Base-by-base conservation (phyloP, 2,329 filamentous ascomycete species). In the Lasiodiplodia gonubiensis region DNA sequence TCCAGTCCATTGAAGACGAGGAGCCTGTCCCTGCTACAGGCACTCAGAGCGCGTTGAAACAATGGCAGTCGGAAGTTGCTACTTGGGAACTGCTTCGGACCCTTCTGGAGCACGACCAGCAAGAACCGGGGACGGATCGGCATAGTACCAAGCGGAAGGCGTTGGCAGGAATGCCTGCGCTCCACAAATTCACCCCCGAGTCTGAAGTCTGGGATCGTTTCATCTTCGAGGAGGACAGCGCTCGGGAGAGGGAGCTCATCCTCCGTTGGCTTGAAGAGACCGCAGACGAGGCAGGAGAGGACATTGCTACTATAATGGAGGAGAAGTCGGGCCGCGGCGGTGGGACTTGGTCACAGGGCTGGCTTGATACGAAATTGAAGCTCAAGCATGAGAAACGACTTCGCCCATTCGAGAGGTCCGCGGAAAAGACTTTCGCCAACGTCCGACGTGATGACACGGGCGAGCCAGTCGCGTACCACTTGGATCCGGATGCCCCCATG, bases 331-430 rank as follows among this genome's bases (percentile, higher is more conserved):
- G 94, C 68, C 85, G 92, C 73, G 91, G 91, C 11, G 80, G 82
- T 60, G 92, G 94, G 60, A 88, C 94, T 11, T 92, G 95, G 81
- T 89, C 92, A 33, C 89, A 93, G 76, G 94, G 94, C 49, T 97
- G 94, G 92, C 87, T 97, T 70, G 93, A 97, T 77, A 97, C 95
- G 0, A 92, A 93, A 70, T 89, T 92, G 68, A 90, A 90, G 57
- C 93, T 99, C 79, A 99, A 99, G 82, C 87, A 92, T 67, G 89
- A 92, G 76, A 99, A 98, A 82, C 89, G 91, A 68, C 81, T 95
- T 70, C 87, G 91, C 68, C 86, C 88, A 33, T 89, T 87, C 83
- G 55, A 68, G 21, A 53, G 39, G 39, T 3, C 84, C 88, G 59
- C 76, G 86, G 70, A 90, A 83, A 63, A 51, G n/a, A 46, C 59